These are phyloP conservation scores for Parietaria judaica DNA, from an alignment of 306 rosid species.

Conservation along the genomic window DNA sequence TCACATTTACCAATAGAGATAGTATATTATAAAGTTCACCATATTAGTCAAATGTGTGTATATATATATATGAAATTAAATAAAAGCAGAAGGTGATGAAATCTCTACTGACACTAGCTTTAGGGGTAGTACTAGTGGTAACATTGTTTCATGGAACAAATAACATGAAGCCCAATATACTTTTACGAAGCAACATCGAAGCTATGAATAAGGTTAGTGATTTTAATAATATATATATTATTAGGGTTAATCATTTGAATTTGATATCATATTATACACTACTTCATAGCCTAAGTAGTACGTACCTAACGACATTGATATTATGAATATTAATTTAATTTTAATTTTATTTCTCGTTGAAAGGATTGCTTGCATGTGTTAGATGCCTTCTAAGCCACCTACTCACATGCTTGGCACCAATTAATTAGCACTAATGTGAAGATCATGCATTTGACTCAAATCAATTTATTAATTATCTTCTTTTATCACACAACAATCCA, in stretches of 20 bases:
- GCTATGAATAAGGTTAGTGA: conserved; percentile 17
- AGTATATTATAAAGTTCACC: conserved; percentile 6
- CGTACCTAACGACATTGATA: conserved; percentile 15
- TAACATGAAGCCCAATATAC: conserved; percentile 51
- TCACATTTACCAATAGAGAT: conserved; percentile 4
- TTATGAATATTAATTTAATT: conserved; percentile 8
- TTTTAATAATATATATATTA: conserved; percentile 2
- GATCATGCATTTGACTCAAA: conserved; percentile 3
- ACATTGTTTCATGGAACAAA: conserved; percentile 19
- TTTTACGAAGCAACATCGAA: conserved; percentile 26
- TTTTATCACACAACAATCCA: not conserved
- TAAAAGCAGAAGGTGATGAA: not conserved
- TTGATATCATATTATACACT: conserved; percentile 12
- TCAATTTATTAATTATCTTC: conserved; percentile 1
- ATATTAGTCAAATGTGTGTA: conserved; percentile 14
- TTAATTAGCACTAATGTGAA: conserved; percentile 7
- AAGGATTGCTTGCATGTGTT: conserved; percentile 38
- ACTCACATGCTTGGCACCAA: conserved; percentile 40
- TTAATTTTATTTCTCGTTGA: conserved; percentile 9
- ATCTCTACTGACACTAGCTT: conserved; percentile 9
- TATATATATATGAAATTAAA: not conserved
- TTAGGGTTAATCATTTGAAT: conserved; percentile 30
- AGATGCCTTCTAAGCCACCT: conserved; percentile 36
- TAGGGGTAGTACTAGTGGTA: not conserved
- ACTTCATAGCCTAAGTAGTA: not conserved